Evolutionary conservation across 2,329 filamentous ascomycete genomes (phyloP).

Genomic region (Pseudocercospora macadamiae): DNA sequence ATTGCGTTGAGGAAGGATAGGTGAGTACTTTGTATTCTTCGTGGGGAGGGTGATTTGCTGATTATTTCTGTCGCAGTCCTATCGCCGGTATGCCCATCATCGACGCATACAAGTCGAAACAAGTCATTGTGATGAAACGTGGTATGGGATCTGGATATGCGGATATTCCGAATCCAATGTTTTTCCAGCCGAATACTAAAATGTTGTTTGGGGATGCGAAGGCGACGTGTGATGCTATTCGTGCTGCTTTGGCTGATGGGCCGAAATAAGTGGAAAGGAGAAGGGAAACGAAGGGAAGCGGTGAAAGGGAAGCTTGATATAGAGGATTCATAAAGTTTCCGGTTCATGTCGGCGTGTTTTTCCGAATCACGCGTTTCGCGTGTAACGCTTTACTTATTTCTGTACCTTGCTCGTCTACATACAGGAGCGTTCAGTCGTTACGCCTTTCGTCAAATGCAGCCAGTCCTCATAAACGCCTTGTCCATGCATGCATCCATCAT

Average conservation of each 20-base stretch:
- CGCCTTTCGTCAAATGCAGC: not conserved
- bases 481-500: constrained; percentile 10
- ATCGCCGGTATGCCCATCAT: constrained; percentile 93
- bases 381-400: too few species aligned
- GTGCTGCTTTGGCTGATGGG: constrained; percentile 33
- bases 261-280: constrained; percentile 13
- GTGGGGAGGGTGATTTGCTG: too few species aligned
- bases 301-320: constrained; percentile 1
- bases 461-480: not conserved
- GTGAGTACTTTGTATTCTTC: too few species aligned
- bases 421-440: not conserved
- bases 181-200: constrained; percentile 70
- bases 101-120: constrained; percentile 92
- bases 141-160: constrained; percentile 88
- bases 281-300: not conserved
- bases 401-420: not conserved
- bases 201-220: constrained; percentile 94
- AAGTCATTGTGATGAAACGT: constrained; percentile 89
- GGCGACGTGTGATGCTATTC: constrained; percentile 44
- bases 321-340: not conserved
- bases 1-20: constrained; percentile 78
- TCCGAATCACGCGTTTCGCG: not conserved
- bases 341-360: not conserved
- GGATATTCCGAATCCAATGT: constrained; percentile 91
- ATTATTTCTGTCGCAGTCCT: constrained; percentile 52